Base-by-base conservation (phyloP, 2,329 filamentous ascomycete species). In the Sphaerulina populicola region DNA sequence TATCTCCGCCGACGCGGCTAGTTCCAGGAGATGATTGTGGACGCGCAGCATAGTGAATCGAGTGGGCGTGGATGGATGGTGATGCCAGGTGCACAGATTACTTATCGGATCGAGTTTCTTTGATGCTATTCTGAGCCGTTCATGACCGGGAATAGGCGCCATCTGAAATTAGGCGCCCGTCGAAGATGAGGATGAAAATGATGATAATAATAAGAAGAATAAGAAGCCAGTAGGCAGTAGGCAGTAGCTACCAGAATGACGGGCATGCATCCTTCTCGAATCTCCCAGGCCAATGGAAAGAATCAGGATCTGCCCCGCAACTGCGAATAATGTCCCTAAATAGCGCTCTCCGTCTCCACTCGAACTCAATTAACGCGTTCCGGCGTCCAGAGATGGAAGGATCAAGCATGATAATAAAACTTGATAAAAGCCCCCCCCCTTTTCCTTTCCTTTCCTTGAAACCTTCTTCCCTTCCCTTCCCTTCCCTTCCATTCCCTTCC, bases 121-220 rank as follows among this genome's bases (percentile, higher is more conserved):
- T 50, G 52, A 49, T 50, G 51, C 54, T 57, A 52, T 52, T 52
- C 39, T 52, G 48, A 40, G 53, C 37, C 12, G 46, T 27, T 18
- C 38, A 41, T 31, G 40, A 44, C 47, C 15, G 39, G 47, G 47
- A 38, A 40, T 18, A 44, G 39, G 41, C 29, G 40, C 18, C 23
- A 27, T 27, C 23, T 27, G 23, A 27, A 27, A 27, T 27, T 42
- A 44, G 33, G 42, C 47, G 47, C 47, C 47, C 37, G n/a, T 27
- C n/a, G 40, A 33, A 23, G 39, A 18, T 27, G 29, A 38, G 40
- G 35, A 23, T 27, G 23, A 27, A 3, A 31, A 30, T 18, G 47
- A 21, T 31, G 33, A 21, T 38, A 41, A 33, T 27, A 4, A 27
- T 27, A 5, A 6, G 2, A 27, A 27, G 1, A 27, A 27, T n/a